Percentiles rank a stretch among this genome's conserved stretches.
Evolutionary conservation across 768 basidiomycete species (phyloP).

Genomic region (Amanita subjunquillea): DNA sequence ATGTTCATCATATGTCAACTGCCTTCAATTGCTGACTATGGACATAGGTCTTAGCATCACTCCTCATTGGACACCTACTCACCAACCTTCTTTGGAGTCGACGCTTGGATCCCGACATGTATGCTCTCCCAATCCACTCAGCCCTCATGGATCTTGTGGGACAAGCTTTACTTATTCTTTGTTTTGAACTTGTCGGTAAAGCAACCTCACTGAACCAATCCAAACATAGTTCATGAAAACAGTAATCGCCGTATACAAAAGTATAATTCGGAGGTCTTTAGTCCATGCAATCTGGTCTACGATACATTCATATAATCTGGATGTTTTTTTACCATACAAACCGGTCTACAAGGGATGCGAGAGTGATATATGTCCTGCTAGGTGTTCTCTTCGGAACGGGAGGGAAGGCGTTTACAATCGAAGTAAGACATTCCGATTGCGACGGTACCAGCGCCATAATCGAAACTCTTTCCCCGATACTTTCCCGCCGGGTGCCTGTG

Average conservation of each 20-base stretch:
- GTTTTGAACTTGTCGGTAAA: constrained; percentile 4
- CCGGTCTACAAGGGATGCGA: constrained; percentile 51
- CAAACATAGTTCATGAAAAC: background rate
- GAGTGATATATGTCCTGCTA: constrained; percentile 18
- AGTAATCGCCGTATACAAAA: constrained; percentile 1
- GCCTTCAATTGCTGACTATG: constrained; percentile 2
- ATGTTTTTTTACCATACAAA: constrained; percentile 44
- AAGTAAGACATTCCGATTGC: background rate
- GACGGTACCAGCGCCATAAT: background rate
- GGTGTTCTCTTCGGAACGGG: constrained; percentile 11
- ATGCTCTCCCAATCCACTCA: constrained; percentile 88
- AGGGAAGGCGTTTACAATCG: too few species aligned
- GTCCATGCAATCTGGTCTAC: too few species aligned
- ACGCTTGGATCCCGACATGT: constrained; percentile 80
- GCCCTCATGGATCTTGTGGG: constrained; percentile 31
- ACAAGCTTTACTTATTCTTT: constrained; percentile 3
- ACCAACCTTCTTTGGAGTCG: constrained; percentile 74
- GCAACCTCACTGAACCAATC: background rate
- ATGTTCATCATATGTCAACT: constrained; percentile 20
- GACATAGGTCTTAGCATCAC: constrained; percentile 57
- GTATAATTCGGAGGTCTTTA: background rate
- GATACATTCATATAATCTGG: too few species aligned
- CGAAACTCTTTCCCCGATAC: background rate
- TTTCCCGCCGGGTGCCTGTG: background rate
- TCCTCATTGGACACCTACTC: constrained; percentile 52